Evolutionary conservation across 2,329 filamentous ascomycete species (phyloP), one percentile per base, ranked within the genome.

Genomic region (Penicillium corylophilum): DNA sequence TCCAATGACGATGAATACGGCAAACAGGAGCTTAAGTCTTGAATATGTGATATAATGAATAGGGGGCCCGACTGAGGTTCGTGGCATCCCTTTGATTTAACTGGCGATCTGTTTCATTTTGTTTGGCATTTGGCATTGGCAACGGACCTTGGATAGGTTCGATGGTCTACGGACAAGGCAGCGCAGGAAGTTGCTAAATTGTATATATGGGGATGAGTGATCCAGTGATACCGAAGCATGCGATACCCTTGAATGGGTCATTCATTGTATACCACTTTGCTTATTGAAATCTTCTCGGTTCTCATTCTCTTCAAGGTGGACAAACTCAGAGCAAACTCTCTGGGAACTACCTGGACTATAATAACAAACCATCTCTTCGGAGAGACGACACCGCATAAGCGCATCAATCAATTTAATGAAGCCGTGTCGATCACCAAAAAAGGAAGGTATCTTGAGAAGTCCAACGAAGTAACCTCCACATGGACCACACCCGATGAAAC

Each of bases 1-100:
- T 42, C 46, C 16, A 31, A 49, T 23, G 49, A 50, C 9, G 46
- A 51, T 16, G 45, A 45, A 13, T 38, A 20, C 18, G 18, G 20
- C 18, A 38, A 38, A 12, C 35, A 38, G 10, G 18, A 38, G 16
- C 35, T 38, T 9, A 20, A 38, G 12, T 38, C 35, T 10, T 38
- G 20, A 18, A 13, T 38, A 38, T 38, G 18, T 12, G 35, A 38
- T 13, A 38, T 38, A 18, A 38, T 6, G 35, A 20, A 18, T 10
- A 13, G 18, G 18, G 4, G 13, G 18, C 35, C 16, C 35, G 9
- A 20, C 18, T 5, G 35, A 13, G 13, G 10, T 12, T 13, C 9
- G 18, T 20, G 35, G 35, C 16, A 20, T 20, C 18, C 9, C 10
- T 12, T 38, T 22, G 18, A 5, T 38, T 38, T 13, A 20, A 38